Percentiles rank a stretch among this genome's conserved stretches.
Evolutionary conservation across 164 flowering plant genomes (phyloP).

Genomic region (Nymphaea thermarum): DNA sequence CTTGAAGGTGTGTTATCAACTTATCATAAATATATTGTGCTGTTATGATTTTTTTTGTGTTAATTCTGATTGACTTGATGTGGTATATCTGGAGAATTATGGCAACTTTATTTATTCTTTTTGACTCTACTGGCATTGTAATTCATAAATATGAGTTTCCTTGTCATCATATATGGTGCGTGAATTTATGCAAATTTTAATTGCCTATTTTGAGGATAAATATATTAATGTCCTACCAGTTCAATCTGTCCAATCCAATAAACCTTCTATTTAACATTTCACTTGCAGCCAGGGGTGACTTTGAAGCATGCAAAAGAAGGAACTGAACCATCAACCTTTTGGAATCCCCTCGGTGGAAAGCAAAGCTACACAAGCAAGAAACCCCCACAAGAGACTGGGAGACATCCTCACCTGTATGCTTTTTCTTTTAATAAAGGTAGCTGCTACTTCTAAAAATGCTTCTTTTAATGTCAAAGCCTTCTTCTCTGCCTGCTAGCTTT

Average conservation of each 20-base stretch:
- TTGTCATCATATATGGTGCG: too few species aligned
- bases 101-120: not conserved
- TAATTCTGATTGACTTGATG: not conserved
- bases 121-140: too few species aligned
- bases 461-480: not conserved
- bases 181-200: too few species aligned
- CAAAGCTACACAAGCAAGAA: slow-evolving; percentile 80
- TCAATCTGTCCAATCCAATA: not conserved
- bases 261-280: not conserved
- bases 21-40: too few species aligned
- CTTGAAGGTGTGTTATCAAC: slow-evolving; percentile 50
- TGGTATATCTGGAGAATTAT: not conserved
- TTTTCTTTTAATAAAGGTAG: slow-evolving; percentile 74
- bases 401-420: slow-evolving; percentile 88
- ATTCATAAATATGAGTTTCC: too few species aligned
- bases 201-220: too few species aligned
- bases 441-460: not conserved
- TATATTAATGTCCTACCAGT: not conserved
- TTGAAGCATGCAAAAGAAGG: slow-evolving; percentile 95
- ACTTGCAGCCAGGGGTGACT: slow-evolving; percentile 71
- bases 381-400: slow-evolving; percentile 37
- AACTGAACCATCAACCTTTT: slow-evolving; percentile 91
- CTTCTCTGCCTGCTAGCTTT: not conserved
- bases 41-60: not conserved
- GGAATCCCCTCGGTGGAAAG: slow-evolving; percentile 96